phyloP scores from a whole-genome alignment of 75 land plant species.

The Pinus tabuliformis region DNA sequence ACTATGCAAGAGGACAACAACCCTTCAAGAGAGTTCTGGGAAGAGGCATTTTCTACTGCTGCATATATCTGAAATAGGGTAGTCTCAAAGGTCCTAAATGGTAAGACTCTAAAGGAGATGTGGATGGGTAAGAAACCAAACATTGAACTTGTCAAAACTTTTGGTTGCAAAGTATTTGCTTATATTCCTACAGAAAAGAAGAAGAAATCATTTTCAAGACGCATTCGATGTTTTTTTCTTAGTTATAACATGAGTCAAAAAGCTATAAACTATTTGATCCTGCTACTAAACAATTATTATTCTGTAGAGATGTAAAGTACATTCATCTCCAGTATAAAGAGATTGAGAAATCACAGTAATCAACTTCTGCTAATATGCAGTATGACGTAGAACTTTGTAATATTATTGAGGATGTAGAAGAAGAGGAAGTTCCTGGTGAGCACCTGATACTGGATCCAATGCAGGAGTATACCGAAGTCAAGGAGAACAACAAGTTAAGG shows the following conservation, averaged over 20 bases:
- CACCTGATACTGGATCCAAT: too few relatives aligned
- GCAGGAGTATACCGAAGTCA: too few relatives aligned
- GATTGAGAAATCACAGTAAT: background rate
- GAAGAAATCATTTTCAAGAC: background rate
- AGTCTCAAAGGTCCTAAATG: background rate
- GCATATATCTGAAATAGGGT: constrained; percentile 9
- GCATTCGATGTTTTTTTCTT: background rate
- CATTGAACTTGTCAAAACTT: background rate
- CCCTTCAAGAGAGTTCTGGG: background rate
- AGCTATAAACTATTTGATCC: background rate
- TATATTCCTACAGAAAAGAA: background rate
- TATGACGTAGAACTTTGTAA: background rate
- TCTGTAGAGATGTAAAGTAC: background rate
- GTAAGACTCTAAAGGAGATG: background rate
- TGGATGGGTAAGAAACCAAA: background rate
- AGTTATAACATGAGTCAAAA: background rate
- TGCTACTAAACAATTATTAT: background rate
- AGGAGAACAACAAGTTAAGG: too few relatives aligned
- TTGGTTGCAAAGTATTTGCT: background rate
- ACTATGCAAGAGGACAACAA: background rate
- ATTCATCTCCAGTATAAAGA: background rate
- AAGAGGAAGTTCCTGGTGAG: background rate
- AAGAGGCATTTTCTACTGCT: constrained; percentile 3
- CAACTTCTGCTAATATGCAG: background rate
- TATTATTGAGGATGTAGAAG: background rate